Evolutionary conservation across 176 grass and related monocot genomes (phyloP), one percentile per base, ranked within the genome.

Genomic region (Lolium rigidum): DNA sequence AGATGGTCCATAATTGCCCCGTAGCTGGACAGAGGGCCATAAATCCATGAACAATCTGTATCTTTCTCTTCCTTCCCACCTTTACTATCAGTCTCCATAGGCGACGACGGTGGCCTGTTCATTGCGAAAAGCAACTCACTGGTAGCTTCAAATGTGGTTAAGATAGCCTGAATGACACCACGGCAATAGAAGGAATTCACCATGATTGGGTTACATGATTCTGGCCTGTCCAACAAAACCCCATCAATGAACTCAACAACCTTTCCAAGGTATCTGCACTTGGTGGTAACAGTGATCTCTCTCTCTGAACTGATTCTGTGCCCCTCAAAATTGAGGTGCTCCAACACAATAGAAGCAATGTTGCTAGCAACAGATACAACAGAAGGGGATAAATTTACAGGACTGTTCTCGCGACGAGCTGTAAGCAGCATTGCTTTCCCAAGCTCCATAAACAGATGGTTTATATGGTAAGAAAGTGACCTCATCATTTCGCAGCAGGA

Each of bases 391-490:
- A 96, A 60, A 90, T 92, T 96, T 70, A 91, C 87, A 83, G 92
- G 83, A 84, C 87, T 99, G 73, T 92, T 99, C 59, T 96, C 97
- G 35, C 97, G 94, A 50, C 97, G 94, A 44, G 94, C 94, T 74
- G 92, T 86, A 80, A 94, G 88, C 83, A 99, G 83, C 92, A 99
- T 92, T 86, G 97, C 80, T 92, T 96, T 99, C 51, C 97, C 86
- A 80, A 99, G 86, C 88, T 99, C 97, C 92, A 91, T 90, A 71
- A 96, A 96, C 83, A 99, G 92, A 92, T 99, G 94, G 83, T 85
- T 94, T 41, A 96, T 99, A 89, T 96, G 92, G 83, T 96, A 96
- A 17, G 92, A 91, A n/a, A 99, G 90, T 22, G 97, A 94, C 25
- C 87, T 94, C 93, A 99, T 88, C 92, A 96, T 96, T 86, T 96